Base-by-base conservation (phyloP, 352 stramenopile genomes). In the Phytophthora cactorum region DNA sequence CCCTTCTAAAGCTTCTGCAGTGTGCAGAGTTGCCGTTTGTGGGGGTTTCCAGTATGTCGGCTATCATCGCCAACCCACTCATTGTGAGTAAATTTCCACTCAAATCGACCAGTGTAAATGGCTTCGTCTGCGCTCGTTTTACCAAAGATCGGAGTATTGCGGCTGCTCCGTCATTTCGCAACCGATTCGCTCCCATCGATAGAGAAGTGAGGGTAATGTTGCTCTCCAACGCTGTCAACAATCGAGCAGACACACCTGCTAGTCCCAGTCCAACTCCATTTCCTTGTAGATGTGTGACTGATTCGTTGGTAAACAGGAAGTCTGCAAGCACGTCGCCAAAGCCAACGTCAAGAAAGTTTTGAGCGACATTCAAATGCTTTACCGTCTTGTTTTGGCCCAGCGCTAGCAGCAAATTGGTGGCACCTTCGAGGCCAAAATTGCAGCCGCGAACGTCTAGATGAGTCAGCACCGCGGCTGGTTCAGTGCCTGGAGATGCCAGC, bases 51-150 rank as follows among this genome's bases (percentile, higher is more conserved):
- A 93, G 55, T 1, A 81, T 72, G 8, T 75, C 64, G 41, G 66
- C 65, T 4, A 92, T 74, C 44, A 60, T 75, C 14, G 66, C 54
- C 14, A 95, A 56, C 1, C 74, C 81, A 27, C 73, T 78, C 9
- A 66, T 34, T 17, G 85, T 95, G 38, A 95, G 72, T 17, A 95
- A 63, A 49, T 95, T 95, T 29, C 85, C 87, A 60, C 83, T 91
- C 14, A 95, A 58, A 55, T 95, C 84, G 17, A 93, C 65, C 11
- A 77, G 51, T 31, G 64, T 63, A 27, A 76, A 91, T 31, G 82
- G 59, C 52, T 80, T 79, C 15, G 25, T 53, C 32, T 66, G 68
- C 15, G 66, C 74, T 49, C 86, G 77, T 31, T 81, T 76, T 6
- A 82, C 68, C 27, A 95, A 52, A 31, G 84, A 75, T 47, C 74